Evolutionary conservation across 345 rosid genomes (phyloP).

Genomic region (Salix udensis): DNA sequence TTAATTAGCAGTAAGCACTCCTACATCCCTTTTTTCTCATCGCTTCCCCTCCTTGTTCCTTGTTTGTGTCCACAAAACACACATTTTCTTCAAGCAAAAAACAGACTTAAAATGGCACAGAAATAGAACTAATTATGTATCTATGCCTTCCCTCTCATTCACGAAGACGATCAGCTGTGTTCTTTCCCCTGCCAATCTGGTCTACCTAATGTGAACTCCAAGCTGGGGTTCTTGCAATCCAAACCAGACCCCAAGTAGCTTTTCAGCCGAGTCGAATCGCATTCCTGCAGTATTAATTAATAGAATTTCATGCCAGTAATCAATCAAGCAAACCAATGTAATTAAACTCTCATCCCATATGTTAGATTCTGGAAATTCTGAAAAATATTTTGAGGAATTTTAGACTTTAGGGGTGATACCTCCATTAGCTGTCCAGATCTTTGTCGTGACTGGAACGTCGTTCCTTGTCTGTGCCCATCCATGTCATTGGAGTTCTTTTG

Average conservation of each 20-base stretch:
- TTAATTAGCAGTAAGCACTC: neutral
- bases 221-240: conserved; percentile 50
- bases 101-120: neutral
- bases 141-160: conserved; percentile 3
- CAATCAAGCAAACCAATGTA: too few relatives aligned
- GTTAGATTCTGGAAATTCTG: neutral
- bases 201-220: conserved; percentile 76
- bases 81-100: neutral
- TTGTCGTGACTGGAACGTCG: conserved; percentile 22
- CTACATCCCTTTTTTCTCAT: neutral
- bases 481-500: conserved; percentile 21
- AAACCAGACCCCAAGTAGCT: conserved; percentile 26
- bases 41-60: neutral
- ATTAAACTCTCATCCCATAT: neutral
- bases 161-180: conserved; percentile 10
- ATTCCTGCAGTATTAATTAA: conserved; percentile 21
- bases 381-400: neutral
- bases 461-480: conserved; percentile 23
- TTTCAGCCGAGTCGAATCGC: conserved; percentile 24
- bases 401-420: conserved; percentile 17
- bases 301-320: neutral
- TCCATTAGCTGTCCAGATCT: conserved; percentile 18
- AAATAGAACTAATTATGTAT: neutral
- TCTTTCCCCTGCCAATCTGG: conserved; percentile 60
- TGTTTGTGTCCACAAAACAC: neutral